These are phyloP conservation scores for Rhodotorula sp. DNA, from an alignment of 1,284 basidiomycete genomes.

Conservation along the genomic window DNA sequence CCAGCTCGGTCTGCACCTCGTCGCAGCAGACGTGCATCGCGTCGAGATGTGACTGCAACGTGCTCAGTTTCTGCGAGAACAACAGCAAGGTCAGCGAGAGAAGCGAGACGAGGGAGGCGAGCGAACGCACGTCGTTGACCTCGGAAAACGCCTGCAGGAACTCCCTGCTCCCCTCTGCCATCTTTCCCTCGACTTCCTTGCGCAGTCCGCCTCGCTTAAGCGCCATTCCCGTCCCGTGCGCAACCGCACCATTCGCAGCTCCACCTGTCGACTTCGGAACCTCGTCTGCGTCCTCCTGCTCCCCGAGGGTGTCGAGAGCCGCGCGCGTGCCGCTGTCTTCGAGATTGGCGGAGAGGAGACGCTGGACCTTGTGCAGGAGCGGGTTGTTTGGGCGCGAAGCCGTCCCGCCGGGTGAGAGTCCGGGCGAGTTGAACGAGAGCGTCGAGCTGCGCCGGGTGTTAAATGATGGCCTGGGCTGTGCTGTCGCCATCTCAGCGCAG, in stretches of 20 bases:
- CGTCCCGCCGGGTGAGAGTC: neutral
- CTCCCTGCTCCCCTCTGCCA: conserved; percentile 73
- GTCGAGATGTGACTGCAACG: conserved; percentile 68
- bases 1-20: conserved; percentile 73
- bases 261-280: conserved; percentile 29
- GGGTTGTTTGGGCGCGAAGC: conserved; percentile 51
- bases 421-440: neutral
- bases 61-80: conserved; percentile 66
- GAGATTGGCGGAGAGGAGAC: conserved; percentile 75
- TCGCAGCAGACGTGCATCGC: conserved; percentile 79
- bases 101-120: neutral
- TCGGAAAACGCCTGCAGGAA: conserved; percentile 80
- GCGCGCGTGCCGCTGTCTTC: conserved; percentile 75
- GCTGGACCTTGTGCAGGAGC: conserved; percentile 77
- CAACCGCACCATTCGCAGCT: conserved; percentile 42
- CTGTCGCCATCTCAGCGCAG: neutral
- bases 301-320: conserved; percentile 76
- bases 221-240: conserved; percentile 48
- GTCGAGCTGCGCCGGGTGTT: neutral
- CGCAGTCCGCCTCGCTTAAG: conserved; percentile 61
- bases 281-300: conserved; percentile 56
- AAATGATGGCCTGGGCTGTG: neutral
- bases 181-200: conserved; percentile 75
- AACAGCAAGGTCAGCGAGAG: conserved; percentile 2
- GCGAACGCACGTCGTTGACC: conserved; percentile 73